Percentiles rank a stretch among this genome's conserved stretches.
Conservation (phyloP, 169 alveolate genomes). For the Besnoitia besnoiti region DNA sequence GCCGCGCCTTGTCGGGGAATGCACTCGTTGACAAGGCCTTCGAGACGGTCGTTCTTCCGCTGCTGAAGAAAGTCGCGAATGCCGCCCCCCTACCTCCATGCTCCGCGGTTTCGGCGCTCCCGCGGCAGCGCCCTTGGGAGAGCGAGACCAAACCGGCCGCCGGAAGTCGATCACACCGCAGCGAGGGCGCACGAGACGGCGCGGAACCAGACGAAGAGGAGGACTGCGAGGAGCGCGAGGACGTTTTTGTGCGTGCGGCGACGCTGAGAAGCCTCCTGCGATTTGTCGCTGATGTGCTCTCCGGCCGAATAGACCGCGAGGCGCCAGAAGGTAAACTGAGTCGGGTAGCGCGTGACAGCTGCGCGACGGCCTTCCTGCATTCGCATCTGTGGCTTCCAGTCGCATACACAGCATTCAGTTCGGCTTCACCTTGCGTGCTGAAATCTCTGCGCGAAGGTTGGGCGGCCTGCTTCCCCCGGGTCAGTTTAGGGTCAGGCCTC, state of each 20-base stretch:
- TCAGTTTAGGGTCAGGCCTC: too few relatives aligned
- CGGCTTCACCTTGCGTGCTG: too few relatives aligned
- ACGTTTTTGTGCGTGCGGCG: background rate
- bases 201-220: background rate
- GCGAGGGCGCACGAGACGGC: background rate
- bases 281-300: background rate
- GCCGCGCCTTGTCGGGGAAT: background rate
- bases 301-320: constrained; percentile 19
- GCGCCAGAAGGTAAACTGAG: background rate
- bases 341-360: too few relatives aligned
- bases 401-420: too few relatives aligned
- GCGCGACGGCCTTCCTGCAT: too few relatives aligned
- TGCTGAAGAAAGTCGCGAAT: background rate
- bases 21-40: background rate
- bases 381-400: too few relatives aligned
- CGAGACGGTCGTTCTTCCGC: constrained; percentile 9
- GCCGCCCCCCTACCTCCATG: background rate
- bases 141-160: too few relatives aligned
- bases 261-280: background rate
- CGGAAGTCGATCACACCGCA: too few relatives aligned
- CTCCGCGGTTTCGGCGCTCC: background rate
- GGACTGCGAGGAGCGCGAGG: background rate
- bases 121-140: background rate
- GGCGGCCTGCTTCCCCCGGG: too few relatives aligned
- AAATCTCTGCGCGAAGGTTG: too few relatives aligned